These are phyloP conservation scores for Mortierella claussenii DNA, from an alignment of 192 early-diverging fungal species.

Conservation along the genomic window DNA sequence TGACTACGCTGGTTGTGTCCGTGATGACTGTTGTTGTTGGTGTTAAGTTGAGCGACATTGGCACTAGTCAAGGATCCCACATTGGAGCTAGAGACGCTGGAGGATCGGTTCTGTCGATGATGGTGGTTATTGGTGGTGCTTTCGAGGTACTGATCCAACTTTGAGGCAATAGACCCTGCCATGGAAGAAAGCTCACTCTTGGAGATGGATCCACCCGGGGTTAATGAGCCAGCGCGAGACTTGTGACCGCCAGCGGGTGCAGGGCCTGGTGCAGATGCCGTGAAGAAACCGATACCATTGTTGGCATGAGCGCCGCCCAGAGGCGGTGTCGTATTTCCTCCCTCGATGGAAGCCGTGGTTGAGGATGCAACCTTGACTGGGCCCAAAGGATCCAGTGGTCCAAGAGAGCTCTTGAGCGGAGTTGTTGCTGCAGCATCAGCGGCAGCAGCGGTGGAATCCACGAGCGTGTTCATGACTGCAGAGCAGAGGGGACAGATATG, in stretches of 20 bases:
- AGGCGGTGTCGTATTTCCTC: slow-evolving; percentile 2
- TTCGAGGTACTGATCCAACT: slow-evolving; percentile 48
- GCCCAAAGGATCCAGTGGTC: slow-evolving; percentile 1
- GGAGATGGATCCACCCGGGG: slow-evolving; percentile 39
- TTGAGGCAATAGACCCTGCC: slow-evolving; percentile 43
- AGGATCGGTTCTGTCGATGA: slow-evolving; percentile 12
- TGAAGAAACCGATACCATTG: too few relatives aligned
- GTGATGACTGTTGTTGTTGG: neutral
- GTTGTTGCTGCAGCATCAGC: neutral
- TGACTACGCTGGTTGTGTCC: too few relatives aligned
- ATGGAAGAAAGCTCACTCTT: slow-evolving; percentile 50
- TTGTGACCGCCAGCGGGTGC: neutral
- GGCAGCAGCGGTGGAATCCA: neutral
- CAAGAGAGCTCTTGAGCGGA: neutral
- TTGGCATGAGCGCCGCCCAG: neutral
- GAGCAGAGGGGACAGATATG: neutral
- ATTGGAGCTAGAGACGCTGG: slow-evolving; percentile 16
- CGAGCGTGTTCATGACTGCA: neutral
- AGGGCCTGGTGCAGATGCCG: slow-evolving; percentile 8
- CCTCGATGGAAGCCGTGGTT: neutral
- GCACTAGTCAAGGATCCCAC: neutral
- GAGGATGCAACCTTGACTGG: neutral
- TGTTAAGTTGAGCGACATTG: slow-evolving; percentile 5
- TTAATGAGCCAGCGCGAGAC: slow-evolving; percentile 29
- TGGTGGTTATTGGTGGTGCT: slow-evolving; percentile 6